phyloP scores from a whole-genome alignment of 208 protist species.

The Acanthamoeba castellanii region DNA sequence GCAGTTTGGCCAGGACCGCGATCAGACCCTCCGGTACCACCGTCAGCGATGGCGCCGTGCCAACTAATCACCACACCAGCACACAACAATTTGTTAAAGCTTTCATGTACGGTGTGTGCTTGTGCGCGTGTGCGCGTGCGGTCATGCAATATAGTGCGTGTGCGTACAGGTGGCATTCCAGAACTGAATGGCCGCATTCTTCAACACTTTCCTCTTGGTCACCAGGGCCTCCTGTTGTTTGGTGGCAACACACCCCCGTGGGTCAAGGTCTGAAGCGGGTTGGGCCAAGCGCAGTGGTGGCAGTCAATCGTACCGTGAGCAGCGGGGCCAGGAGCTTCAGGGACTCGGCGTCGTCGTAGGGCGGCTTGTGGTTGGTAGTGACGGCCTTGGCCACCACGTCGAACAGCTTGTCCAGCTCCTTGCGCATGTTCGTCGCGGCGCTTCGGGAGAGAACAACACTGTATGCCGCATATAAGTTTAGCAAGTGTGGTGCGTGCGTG shows the following conservation, averaged over 20 bases:
- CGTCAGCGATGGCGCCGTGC: no score
- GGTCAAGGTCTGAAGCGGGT: no score
- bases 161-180: constrained; percentile 7
- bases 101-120: no score
- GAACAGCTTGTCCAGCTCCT: constrained; percentile 34
- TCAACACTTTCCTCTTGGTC: constrained; percentile 14
- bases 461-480: no score
- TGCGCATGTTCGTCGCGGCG: neutral
- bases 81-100: neutral
- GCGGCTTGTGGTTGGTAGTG: constrained; percentile 11
- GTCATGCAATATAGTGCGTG: no score
- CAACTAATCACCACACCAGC: neutral
- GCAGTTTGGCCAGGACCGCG: no score
- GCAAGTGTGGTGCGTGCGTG: no score
- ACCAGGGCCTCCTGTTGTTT: constrained; percentile 8
- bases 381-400: constrained; percentile 30
- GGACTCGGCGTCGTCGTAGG: neutral
- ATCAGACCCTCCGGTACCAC: no score
- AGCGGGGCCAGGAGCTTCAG: neutral
- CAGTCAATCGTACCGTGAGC: neutral
- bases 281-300: no score
- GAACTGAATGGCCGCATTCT: constrained; percentile 35
- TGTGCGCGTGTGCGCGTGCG: no score
- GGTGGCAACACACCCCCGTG: no score
- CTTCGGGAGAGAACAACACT: neutral